Evolutionary conservation across 306 rosid species (phyloP).

Genomic region (Prinsepia uniflora): DNA sequence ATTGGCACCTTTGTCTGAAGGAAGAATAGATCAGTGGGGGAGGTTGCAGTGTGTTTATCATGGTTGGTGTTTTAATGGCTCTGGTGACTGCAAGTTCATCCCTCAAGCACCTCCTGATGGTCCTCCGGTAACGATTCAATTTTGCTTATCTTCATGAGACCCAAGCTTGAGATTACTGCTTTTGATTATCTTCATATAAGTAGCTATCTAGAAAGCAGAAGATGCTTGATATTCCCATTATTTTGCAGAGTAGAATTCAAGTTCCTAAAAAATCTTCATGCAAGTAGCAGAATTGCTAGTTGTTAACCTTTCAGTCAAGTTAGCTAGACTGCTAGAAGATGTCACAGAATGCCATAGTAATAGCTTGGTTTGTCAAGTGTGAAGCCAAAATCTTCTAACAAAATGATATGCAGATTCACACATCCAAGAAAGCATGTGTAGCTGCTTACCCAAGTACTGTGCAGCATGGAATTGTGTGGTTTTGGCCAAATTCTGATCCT

Average conservation of each 20-base stretch:
- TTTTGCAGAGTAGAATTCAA: no score
- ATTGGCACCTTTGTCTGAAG: slow-evolving; percentile 88
- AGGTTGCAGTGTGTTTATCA: slow-evolving; percentile 91
- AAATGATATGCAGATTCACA: slow-evolving; percentile 52
- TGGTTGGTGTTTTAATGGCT: slow-evolving; percentile 94
- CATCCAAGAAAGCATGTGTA: slow-evolving; percentile 72
- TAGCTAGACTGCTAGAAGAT: no score
- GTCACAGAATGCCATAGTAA: no score
- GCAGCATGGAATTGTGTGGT: slow-evolving; percentile 77
- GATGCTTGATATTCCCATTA: no score
- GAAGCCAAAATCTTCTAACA: slow-evolving; percentile 8
- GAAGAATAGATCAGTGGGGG: slow-evolving; percentile 92
- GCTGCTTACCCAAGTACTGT: slow-evolving; percentile 69
- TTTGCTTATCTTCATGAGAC: no score
- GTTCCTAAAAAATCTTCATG: no score
- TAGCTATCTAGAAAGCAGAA: no score
- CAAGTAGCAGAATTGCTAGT: no score
- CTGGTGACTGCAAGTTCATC: slow-evolving; percentile 78
- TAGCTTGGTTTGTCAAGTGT: not conserved
- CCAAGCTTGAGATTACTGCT: not conserved
- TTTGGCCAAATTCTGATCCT: slow-evolving; percentile 87
- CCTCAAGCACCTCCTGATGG: slow-evolving; percentile 85
- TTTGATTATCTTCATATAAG: no score
- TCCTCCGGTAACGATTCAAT: slow-evolving; percentile 53
- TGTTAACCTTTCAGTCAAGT: no score